Conservation (phyloP, 306 rosid genomes). For the Betula pendula region DNA sequence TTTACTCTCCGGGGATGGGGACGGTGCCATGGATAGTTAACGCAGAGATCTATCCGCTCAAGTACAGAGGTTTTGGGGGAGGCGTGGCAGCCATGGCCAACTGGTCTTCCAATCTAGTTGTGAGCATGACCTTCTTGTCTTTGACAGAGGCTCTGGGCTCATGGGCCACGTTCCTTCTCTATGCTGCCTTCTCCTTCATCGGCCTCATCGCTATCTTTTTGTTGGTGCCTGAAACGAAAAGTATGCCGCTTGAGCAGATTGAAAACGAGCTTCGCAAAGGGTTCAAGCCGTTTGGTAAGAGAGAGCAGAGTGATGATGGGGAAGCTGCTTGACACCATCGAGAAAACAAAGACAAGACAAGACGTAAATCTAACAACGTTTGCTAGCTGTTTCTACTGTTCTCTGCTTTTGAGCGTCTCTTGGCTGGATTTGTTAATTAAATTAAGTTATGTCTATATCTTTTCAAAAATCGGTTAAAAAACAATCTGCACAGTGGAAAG, state of each 20-base stretch:
- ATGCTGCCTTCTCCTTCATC: constrained; percentile 42
- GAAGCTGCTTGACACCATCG: background rate
- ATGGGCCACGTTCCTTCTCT: constrained; percentile 67
- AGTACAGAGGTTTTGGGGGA: constrained; percentile 75
- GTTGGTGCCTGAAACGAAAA: constrained; percentile 56
- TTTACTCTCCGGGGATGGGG: constrained; percentile 82
- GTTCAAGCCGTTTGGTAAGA: constrained; percentile 21
- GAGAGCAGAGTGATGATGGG: background rate
- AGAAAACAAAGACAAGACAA: background rate
- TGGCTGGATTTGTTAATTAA: background rate
- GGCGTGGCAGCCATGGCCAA: constrained; percentile 82
- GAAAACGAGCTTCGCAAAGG: constrained; percentile 46
- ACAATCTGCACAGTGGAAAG: background rate
- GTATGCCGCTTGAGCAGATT: constrained; percentile 44
- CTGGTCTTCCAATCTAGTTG: constrained; percentile 73
- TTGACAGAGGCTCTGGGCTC: constrained; percentile 54
- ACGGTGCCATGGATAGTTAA: constrained; percentile 82
- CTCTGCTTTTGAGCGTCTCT: background rate
- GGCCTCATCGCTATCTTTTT: constrained; percentile 46
- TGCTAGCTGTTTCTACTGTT: background rate
- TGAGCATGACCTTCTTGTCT: constrained; percentile 69
- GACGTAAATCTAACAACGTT: background rate
- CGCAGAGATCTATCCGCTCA: constrained; percentile 77
- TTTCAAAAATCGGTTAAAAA: too few relatives aligned
- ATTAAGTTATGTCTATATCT: too few relatives aligned